Conservation (phyloP, 2,329 filamentous ascomycete genomes). For the Whalleya microplaca region DNA sequence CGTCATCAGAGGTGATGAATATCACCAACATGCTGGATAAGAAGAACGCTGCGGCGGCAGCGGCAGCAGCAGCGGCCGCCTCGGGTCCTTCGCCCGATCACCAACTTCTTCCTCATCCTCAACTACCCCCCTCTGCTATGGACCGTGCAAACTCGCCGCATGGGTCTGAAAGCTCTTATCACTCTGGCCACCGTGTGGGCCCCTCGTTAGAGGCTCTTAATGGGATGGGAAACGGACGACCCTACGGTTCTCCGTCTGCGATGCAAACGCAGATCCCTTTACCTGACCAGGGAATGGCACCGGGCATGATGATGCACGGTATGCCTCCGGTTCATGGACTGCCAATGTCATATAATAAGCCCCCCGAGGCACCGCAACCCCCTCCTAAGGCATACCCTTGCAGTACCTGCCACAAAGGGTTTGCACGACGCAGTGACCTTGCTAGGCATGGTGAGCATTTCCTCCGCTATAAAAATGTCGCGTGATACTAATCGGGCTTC, state of each 20-base stretch:
- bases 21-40: conserved; percentile 40
- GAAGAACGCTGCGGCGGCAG: conserved; percentile 33
- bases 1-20: conserved; percentile 39
- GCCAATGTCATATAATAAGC: conserved; percentile 44
- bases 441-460: conserved; percentile 81
- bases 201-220: conserved; percentile 38
- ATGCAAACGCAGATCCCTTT: conserved; percentile 57
- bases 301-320: conserved; percentile 47
- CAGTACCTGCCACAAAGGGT: conserved; percentile 86
- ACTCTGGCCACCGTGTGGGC: conserved; percentile 48
- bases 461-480: conserved; percentile 3
- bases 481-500: conserved; percentile 29
- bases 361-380: conserved; percentile 42
- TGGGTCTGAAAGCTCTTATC: conserved; percentile 62
- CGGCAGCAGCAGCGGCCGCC: conserved; percentile 26
- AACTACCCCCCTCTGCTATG: conserved; percentile 40
- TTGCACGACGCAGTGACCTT: conserved; percentile 90
- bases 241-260: conserved; percentile 57
- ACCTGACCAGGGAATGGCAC: conserved; percentile 37
- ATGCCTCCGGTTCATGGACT: conserved; percentile 42
- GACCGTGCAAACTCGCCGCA: conserved; percentile 62
- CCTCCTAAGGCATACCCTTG: conserved; percentile 79
- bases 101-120: conserved; percentile 33
- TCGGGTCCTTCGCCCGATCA: conserved; percentile 29
- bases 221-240: conserved; percentile 46